phyloP scores from a whole-genome alignment of 495 filamentous ascomycete genomes.

The Pseudevernia furfuracea region DNA sequence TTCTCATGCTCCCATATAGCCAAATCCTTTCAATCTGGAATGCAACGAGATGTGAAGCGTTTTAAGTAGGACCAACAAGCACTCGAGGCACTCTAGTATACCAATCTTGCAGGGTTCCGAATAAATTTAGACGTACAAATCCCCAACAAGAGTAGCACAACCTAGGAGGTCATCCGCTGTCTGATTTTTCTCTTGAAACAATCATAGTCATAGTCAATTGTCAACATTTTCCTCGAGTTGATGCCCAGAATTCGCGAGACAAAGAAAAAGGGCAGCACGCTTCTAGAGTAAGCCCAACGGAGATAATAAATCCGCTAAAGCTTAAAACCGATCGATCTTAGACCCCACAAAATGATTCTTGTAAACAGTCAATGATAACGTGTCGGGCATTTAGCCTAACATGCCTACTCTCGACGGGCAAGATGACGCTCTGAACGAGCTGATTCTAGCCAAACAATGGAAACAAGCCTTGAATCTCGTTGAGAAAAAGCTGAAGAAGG shows the following conservation, averaged over 20 bases:
- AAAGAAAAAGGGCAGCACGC: too few species aligned
- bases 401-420: constrained; percentile 43
- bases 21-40: not conserved
- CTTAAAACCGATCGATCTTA: not conserved
- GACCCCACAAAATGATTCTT: not conserved
- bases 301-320: not conserved
- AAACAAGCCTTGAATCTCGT: constrained; percentile 54
- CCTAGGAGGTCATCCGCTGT: not conserved
- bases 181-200: not conserved
- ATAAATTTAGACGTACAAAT: not conserved
- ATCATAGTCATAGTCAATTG: too few species aligned
- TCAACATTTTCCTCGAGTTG: too few species aligned
- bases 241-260: too few species aligned
- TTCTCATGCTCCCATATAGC: not conserved
- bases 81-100: too few species aligned
- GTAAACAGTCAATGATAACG: not conserved
- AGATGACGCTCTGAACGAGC: constrained; percentile 52
- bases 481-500: constrained; percentile 54
- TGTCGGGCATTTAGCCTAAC: not conserved
- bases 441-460: constrained; percentile 48
- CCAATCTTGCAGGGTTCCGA: not conserved
- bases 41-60: not conserved
- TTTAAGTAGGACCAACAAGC: not conserved
- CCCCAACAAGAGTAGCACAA: not conserved
- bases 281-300: not conserved